Base-by-base conservation (phyloP, 345 rosid species). In the Adansonia digitata region DNA sequence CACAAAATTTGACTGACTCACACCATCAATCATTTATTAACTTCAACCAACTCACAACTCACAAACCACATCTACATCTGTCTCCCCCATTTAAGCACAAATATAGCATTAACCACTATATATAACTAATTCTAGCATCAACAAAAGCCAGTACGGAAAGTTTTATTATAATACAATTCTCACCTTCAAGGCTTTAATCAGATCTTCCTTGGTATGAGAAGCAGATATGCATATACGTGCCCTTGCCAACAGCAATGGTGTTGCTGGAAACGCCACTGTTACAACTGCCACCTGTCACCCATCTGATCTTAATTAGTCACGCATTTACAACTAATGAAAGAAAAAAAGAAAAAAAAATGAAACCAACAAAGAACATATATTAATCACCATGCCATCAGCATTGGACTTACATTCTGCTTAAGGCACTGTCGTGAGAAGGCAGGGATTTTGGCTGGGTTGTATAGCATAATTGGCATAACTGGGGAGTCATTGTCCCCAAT, bases 401-500 rank as follows among this genome's bases (percentile, higher is more conserved):
- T 22, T 20, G 35, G n/a, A 74, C 85, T 81, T 55, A 86, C 98
- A 45, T 94, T 88, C 68, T 87, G 88, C 73, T 82, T 88, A 46
- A 92, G 86, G 73, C 98, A 92, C 83, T 88, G 94, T 48, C 98
- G 85, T 39, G 98, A 94, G 85, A 94, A 92, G 42, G 98, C 97
- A 62, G 98, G 94, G 48, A 91, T 94, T 81, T 94, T 92, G 13
- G 95, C 97, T n/a, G 98, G 97, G 81, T 94, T 90, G 84, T 94
- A 94, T 63, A 94, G 91, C 98, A 92, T 94, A 61, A 94, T 92
- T 18, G 98, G 94, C 97, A 92, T 92, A 27, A 94, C 87, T 11
- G 98, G 98, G 35, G 98, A 94, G 81, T 94, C 98, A 63, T 88
- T 87, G 80, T 94, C 98, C 72, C 98, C 98, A 63, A 94, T 87